These are phyloP conservation scores for Ilyonectria sp. DNA, from an alignment of 2,329 filamentous ascomycete genomes.

Conservation along the genomic window DNA sequence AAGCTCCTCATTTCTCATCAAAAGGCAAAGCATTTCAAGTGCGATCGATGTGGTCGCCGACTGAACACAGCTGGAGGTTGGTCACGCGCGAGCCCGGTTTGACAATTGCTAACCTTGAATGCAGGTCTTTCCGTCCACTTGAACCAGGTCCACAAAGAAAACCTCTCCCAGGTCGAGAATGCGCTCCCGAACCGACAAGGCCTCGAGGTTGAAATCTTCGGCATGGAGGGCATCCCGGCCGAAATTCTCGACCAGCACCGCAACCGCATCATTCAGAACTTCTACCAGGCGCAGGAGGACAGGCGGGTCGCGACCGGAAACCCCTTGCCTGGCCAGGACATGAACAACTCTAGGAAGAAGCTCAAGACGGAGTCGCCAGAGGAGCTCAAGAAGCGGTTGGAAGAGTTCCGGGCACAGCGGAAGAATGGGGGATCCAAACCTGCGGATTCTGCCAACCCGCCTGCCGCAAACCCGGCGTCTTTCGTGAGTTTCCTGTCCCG, in stretches of 20 bases:
- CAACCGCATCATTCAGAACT: slow-evolving; percentile 87
- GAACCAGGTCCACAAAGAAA: slow-evolving; percentile 99
- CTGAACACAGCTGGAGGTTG: slow-evolving; percentile 95
- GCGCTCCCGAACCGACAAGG: slow-evolving; percentile 88
- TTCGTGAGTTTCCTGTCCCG: slow-evolving; percentile 67
- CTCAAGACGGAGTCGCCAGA: slow-evolving; percentile 81
- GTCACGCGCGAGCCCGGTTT: slow-evolving; percentile 42
- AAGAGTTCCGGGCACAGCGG: slow-evolving; percentile 80
- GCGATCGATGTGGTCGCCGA: slow-evolving; percentile 88
- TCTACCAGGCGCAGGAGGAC: slow-evolving; percentile 88
- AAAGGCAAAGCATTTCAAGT: slow-evolving; percentile 99
- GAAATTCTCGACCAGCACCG: slow-evolving; percentile 88
- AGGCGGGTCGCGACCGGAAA: slow-evolving; percentile 88
- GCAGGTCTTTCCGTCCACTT: slow-evolving; percentile 94
- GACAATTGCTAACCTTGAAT: slow-evolving; percentile 32
- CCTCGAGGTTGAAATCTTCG: slow-evolving; percentile 95
- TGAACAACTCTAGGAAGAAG: slow-evolving; percentile 79
- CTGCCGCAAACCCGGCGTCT: slow-evolving; percentile 64
- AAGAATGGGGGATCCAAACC: slow-evolving; percentile 69
- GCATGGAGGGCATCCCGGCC: slow-evolving; percentile 96
- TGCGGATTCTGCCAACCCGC: slow-evolving; percentile 48
- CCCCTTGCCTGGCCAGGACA: slow-evolving; percentile 76
- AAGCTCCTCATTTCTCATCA: slow-evolving; percentile 98
- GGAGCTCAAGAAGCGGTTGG: slow-evolving; percentile 85
- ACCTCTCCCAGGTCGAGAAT: slow-evolving; percentile 89